These are phyloP conservation scores for Pyrenula aspistea DNA, from an alignment of 495 filamentous ascomycete genomes.

Conservation along the genomic window DNA sequence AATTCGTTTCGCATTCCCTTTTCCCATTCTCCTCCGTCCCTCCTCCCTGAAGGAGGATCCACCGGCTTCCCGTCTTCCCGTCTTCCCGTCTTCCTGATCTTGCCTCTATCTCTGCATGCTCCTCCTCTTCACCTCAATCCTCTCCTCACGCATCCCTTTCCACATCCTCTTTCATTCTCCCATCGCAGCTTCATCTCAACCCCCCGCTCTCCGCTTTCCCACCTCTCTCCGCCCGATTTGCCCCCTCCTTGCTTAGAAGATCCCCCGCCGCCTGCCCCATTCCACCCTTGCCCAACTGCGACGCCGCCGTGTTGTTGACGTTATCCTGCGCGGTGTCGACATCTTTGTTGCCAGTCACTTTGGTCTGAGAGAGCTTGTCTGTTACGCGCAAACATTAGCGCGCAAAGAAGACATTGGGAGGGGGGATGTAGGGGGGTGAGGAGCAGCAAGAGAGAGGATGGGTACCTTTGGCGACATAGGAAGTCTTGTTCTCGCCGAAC, in stretches of 20 bases:
- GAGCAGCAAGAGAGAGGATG: background rate
- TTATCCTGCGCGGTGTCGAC: conserved; percentile 47
- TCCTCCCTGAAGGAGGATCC: too few species aligned
- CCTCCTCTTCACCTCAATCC: too few species aligned
- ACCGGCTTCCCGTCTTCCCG: too few species aligned
- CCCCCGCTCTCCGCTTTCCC: conserved; percentile 36
- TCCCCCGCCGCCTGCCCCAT: conserved; percentile 43
- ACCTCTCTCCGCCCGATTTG: conserved; percentile 43
- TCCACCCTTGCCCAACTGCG: conserved; percentile 45
- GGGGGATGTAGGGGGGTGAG: background rate
- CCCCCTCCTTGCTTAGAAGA: conserved; percentile 37
- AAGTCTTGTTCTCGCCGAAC: conserved; percentile 56
- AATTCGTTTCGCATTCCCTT: too few species aligned
- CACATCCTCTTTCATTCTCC: too few species aligned
- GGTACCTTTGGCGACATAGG: conserved; percentile 41
- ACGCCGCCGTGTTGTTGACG: conserved; percentile 38
- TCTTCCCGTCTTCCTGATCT: too few species aligned
- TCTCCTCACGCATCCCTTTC: background rate
- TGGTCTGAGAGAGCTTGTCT: conserved; percentile 49
- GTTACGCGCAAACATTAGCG: conserved; percentile 1
- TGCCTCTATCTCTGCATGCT: too few species aligned
- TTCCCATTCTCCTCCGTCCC: too few species aligned
- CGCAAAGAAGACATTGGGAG: background rate
- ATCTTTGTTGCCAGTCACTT: conserved; percentile 43
- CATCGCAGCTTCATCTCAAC: conserved; percentile 13